phyloP scores from a whole-genome alignment of 306 rosid genomes.

The Rosa lucieae region DNA sequence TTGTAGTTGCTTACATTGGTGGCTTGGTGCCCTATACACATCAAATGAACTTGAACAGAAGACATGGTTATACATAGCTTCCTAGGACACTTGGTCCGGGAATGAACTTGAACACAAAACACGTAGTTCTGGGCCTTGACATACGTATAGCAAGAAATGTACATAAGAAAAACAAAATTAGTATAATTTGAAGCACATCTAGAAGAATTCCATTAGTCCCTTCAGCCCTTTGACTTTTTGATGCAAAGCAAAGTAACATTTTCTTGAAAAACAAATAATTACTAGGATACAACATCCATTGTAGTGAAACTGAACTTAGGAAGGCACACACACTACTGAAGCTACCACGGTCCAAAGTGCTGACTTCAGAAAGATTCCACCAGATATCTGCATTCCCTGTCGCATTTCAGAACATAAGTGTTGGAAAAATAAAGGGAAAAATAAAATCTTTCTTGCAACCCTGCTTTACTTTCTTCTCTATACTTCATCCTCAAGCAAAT shows the following conservation, averaged over 20 bases:
- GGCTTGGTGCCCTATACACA: neutral
- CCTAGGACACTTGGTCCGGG: neutral
- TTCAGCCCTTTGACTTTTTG: neutral
- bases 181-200: neutral
- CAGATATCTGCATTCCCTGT: neutral
- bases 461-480: neutral
- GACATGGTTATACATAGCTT: neutral
- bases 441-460: slow-evolving; percentile 8
- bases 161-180: neutral
- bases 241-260: neutral
- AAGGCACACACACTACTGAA: neutral
- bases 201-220: neutral
- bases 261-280: neutral
- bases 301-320: neutral
- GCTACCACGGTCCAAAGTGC: neutral
- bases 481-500: slow-evolving; percentile 6
- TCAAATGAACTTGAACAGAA: neutral
- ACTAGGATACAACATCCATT: neutral
- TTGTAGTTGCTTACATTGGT: neutral
- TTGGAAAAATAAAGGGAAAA: neutral
- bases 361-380: neutral
- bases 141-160: neutral
- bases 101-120: neutral
- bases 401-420: neutral
- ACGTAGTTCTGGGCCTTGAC: neutral